Percentiles rank a stretch among this genome's conserved stretches.
Evolutionary conservation across 1,139 yeast genomes (phyloP).

Genomic region (Pichia cactophila): DNA sequence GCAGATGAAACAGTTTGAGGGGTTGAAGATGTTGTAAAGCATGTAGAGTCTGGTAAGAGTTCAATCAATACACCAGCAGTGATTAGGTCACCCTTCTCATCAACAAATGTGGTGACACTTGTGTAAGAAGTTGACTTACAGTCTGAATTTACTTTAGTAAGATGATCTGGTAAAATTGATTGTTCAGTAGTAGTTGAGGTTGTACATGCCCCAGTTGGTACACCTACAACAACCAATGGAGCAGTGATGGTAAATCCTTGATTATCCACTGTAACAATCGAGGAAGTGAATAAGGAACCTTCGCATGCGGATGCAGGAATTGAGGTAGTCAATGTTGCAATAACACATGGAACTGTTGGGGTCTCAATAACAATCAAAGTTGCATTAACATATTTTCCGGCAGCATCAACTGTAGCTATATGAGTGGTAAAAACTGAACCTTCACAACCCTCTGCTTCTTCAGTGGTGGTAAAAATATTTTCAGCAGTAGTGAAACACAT

Average conservation of each 20-base stretch:
- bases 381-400: not conserved
- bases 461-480: not conserved
- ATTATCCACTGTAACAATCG: not conserved
- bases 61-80: not conserved
- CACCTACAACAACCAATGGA: not conserved
- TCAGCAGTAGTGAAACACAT: not conserved
- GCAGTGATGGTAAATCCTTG: not conserved
- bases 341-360: not conserved
- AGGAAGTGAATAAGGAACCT: not conserved
- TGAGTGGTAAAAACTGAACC: not conserved
- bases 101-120: not conserved
- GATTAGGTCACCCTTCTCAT: not conserved
- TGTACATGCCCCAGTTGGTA: not conserved
- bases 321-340: not conserved
- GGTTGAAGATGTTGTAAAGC: not conserved
- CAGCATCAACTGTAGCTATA: not conserved
- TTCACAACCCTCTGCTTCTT: not conserved
- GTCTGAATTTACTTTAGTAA: not conserved
- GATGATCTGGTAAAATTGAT: not conserved
- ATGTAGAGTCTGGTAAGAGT: not conserved
- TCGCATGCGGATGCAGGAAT: not conserved
- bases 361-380: not conserved
- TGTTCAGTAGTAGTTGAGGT: not conserved
- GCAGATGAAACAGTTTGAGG: not conserved
- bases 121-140: not conserved